A percentile compares a stretch with the other conserved stretches of the same genome.
Conservation (phyloP, 1,284 basidiomycete genomes). For the Austroboletus novae-zelandiae region DNA sequence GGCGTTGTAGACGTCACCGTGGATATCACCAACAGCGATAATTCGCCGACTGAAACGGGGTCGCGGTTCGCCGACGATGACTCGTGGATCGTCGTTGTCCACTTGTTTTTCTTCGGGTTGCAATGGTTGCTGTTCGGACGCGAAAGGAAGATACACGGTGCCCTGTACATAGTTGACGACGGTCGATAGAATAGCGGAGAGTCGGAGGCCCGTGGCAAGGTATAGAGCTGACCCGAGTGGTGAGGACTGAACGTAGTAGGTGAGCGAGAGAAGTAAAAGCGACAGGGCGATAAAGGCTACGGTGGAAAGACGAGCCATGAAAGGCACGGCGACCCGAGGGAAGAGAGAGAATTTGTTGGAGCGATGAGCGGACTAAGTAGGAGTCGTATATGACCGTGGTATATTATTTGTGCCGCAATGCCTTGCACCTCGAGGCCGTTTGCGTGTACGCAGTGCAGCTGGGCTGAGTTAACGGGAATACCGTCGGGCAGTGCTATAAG, state of each 20-base stretch:
- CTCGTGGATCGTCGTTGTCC: slow-evolving; percentile 12
- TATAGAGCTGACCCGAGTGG: slow-evolving; percentile 34
- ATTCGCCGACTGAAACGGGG: slow-evolving; percentile 39
- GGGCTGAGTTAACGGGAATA: slow-evolving; percentile 11
- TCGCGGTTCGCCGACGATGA: slow-evolving; percentile 21
- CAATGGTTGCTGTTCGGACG: slow-evolving; percentile 17
- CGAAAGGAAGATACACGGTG: slow-evolving; percentile 18
- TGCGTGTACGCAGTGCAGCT: slow-evolving; percentile 22
- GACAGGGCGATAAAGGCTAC: slow-evolving; percentile 23
- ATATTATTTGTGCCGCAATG: slow-evolving; percentile 8
- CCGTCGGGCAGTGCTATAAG: slow-evolving; percentile 15
- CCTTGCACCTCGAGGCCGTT: slow-evolving; percentile 23
- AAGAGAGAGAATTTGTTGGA: neutral
- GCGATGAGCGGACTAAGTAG: slow-evolving; percentile 9
- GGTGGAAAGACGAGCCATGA: slow-evolving; percentile 25
- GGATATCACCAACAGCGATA: slow-evolving; percentile 68
- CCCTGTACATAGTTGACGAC: slow-evolving; percentile 27
- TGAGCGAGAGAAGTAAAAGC: slow-evolving; percentile 29
- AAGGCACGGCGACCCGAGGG: slow-evolving; percentile 2
- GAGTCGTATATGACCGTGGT: slow-evolving; percentile 15
- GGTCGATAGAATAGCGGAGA: slow-evolving; percentile 25
- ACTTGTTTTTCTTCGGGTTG: slow-evolving; percentile 3
- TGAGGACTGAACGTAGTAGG: slow-evolving; percentile 31
- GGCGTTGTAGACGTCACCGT: slow-evolving; percentile 63
- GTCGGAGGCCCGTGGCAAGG: slow-evolving; percentile 23